Evolutionary conservation across 2,329 filamentous ascomycete species (phyloP), one percentile per base, ranked within the genome.

Genomic region (Metarhizium humberi): DNA sequence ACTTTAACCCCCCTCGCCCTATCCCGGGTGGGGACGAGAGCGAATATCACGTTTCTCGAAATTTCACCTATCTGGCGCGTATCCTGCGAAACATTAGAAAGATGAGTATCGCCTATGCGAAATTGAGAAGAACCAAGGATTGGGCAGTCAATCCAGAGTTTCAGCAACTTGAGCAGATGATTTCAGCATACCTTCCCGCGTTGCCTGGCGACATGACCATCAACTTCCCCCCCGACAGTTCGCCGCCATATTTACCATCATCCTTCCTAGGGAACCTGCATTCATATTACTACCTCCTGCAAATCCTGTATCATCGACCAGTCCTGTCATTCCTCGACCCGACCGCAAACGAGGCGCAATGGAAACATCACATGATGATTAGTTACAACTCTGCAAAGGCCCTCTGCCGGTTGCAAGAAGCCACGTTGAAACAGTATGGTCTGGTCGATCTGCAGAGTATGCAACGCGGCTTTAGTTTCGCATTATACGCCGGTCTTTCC

Each of bases 391-490:
- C 92, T 1, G 91, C 92, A 43, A 95, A 94, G 70, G 82, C 81
- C 45, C 78, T 97, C 52, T 96, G 92, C 70, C 85, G 88, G 57
- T 71, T 96, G 6, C 91, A 96, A 66, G 92, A 97, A 71, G 86
- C 86, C 2, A 83, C 95, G 40, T 66, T 95, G 56, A 80, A 86
- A 54, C 80, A 82, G 0, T 95, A 86, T 68, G 90, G 91, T 3
- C 75, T 96, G 57, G 81, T 81, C 16, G 92, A 92, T 0, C 76
- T 97, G 16, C 79, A 94, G 62, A 95, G 87, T 72, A 96, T 96
- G 92, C 87, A 92, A 65, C 82, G 92, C 61, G 92, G 92, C 43
- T 91, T 95, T 67, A 96, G 92, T 70, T 97, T 96, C 65, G 90
- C 90, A 6, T 90, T 97, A n/a, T 97, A 97, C 66, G 85, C 86